phyloP scores from a whole-genome alignment of 805 yeast genomes.

The Starmerella potacharoeniae region DNA sequence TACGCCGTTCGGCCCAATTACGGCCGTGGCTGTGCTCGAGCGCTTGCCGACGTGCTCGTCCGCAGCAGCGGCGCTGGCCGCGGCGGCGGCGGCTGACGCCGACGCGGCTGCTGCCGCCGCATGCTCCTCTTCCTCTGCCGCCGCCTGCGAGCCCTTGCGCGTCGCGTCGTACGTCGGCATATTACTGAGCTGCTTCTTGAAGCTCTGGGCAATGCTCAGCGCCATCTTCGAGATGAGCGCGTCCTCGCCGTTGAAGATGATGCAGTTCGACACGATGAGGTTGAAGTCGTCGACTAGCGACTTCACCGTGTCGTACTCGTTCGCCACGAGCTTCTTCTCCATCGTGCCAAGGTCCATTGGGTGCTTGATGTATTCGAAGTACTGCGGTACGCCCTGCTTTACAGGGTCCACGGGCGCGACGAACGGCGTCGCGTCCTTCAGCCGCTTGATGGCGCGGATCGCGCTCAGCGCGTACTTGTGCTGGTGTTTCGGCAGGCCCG shows the following conservation, averaged over 20 bases:
- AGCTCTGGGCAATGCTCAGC: slow-evolving; percentile 75
- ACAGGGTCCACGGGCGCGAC: slow-evolving; percentile 80
- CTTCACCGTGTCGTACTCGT: slow-evolving; percentile 61
- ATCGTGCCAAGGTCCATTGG: slow-evolving; percentile 94
- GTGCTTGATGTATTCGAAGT: slow-evolving; percentile 65
- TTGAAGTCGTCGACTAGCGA: slow-evolving; percentile 69
- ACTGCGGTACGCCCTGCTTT: slow-evolving; percentile 80
- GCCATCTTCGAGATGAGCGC: slow-evolving; percentile 87
- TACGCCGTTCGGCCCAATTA: slow-evolving; percentile 32
- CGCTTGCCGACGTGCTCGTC: slow-evolving; percentile 16
- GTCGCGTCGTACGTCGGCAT: slow-evolving; percentile 54
- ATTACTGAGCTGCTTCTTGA: slow-evolving; percentile 83
- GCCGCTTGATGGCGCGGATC: slow-evolving; percentile 73
- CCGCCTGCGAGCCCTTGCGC: slow-evolving; percentile 25
- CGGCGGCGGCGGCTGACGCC: slow-evolving; percentile 4
- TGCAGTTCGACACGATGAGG: slow-evolving; percentile 73
- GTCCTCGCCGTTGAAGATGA: slow-evolving; percentile 71
- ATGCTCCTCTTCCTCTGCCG: slow-evolving; percentile 1
- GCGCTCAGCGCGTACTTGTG: slow-evolving; percentile 65
- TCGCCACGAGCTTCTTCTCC: slow-evolving; percentile 60
- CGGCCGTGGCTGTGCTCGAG: slow-evolving; percentile 15
- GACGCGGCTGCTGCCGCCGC: slow-evolving; percentile 29
- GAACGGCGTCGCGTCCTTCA: slow-evolving; percentile 89
- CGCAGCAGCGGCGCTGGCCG: slow-evolving; percentile 17
- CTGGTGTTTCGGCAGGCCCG: slow-evolving; percentile 49